Conservation (phyloP, 225 moss, liverwort and hornwort species). For the Physcomitrium patens region DNA sequence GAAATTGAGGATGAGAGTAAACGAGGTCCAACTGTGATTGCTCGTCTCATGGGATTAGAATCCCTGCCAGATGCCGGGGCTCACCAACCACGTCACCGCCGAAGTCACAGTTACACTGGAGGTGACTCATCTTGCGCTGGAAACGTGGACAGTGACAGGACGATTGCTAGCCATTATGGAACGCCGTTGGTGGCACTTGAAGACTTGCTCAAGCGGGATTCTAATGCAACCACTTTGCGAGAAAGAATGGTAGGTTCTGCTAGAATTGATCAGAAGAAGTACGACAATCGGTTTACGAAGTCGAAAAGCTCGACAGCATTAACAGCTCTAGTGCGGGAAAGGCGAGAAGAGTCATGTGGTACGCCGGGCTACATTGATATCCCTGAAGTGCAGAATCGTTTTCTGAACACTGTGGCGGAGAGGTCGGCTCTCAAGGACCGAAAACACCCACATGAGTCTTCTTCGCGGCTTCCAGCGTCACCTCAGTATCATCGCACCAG, state of each 20-base stretch:
- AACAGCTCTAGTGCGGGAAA: constrained; percentile 7
- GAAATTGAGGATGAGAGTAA: constrained; percentile 23
- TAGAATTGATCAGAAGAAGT: constrained; percentile 32
- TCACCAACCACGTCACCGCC: constrained; percentile 37
- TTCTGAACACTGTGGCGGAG: neutral
- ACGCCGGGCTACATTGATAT: constrained; percentile 14
- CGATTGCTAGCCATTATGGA: neutral
- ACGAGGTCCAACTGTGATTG: constrained; percentile 77
- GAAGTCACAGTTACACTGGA: constrained; percentile 22
- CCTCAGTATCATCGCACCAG: neutral
- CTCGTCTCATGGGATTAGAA: constrained; percentile 89
- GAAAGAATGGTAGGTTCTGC: constrained; percentile 43
- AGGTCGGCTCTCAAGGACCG: neutral
- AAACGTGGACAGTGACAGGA: neutral
- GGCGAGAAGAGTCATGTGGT: constrained; percentile 15
- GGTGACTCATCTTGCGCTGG: neutral
- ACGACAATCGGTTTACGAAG: constrained; percentile 29
- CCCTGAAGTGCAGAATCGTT: constrained; percentile 5
- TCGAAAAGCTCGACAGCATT: neutral
- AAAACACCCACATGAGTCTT: constrained; percentile 13
- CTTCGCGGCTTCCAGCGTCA: constrained; percentile 27
- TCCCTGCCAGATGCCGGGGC: constrained; percentile 60
- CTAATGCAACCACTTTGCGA: constrained; percentile 32
- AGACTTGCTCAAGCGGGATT: constrained; percentile 61
- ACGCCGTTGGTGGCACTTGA: constrained; percentile 41